Evolutionary conservation across 495 filamentous ascomycete genomes (phyloP).

Genomic region (Penicillium steckii): DNA sequence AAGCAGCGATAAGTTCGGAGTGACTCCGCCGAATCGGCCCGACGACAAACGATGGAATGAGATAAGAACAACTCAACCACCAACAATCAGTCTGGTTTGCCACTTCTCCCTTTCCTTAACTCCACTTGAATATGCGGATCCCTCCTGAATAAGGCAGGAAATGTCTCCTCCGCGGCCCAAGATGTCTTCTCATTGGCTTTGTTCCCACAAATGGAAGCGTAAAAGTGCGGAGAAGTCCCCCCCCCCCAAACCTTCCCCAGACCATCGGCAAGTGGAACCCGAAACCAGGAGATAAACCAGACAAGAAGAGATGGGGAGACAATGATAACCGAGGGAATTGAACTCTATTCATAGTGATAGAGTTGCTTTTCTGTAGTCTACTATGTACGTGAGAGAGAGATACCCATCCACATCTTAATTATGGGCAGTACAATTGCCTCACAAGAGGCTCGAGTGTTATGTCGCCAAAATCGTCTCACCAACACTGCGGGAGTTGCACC

Average conservation of each 20-base stretch:
- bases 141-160: conserved; percentile 6
- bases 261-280: conserved; percentile 26
- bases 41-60: background rate
- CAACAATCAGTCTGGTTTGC: conserved; percentile 2
- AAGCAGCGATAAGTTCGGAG: background rate
- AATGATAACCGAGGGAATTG: conserved; percentile 7
- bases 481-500: conserved; percentile 52
- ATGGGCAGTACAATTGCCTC: conserved; percentile 26
- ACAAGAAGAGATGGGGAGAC: background rate
- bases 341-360: background rate
- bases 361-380: too few relatives aligned
- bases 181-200: background rate
- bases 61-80: background rate
- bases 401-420: background rate
- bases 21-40: conserved; percentile 1
- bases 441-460: conserved; percentile 38
- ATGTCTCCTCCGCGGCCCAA: background rate
- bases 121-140: background rate
- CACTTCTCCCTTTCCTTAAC: background rate
- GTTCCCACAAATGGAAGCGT: background rate
- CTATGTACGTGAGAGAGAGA: too few relatives aligned
- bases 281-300: conserved; percentile 5
- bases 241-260: conserved; percentile 17
- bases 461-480: conserved; percentile 38
- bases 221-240: background rate